Percentiles rank a stretch among this genome's conserved stretches.
Conservation (phyloP, 2,329 filamentous ascomycete genomes). For the Metarhizium anisopliae region DNA sequence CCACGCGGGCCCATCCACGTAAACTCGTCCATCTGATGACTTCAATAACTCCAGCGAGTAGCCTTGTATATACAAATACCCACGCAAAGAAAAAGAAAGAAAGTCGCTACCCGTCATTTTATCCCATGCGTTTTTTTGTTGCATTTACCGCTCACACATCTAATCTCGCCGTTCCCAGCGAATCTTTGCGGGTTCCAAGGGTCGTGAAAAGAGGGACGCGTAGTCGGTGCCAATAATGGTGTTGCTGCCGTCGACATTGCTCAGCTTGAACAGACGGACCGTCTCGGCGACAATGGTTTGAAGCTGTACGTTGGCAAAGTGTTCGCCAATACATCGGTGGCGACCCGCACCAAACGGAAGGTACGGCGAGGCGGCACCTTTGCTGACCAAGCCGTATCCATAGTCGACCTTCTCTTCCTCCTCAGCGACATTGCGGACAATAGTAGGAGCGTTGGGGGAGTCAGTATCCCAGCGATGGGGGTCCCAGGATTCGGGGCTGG, state of each 20-base stretch:
- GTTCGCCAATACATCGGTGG: conserved; percentile 92
- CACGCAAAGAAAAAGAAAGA: neutral
- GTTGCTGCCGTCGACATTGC: conserved; percentile 62
- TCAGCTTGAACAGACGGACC: conserved; percentile 72
- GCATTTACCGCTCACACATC: neutral
- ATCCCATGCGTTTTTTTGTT: neutral
- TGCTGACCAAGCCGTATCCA: conserved; percentile 86
- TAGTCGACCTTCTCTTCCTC: conserved; percentile 80
- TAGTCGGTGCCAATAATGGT: conserved; percentile 62
- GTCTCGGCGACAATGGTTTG: conserved; percentile 73
- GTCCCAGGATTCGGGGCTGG: conserved; percentile 74
- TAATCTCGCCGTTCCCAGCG: conserved; percentile 63
- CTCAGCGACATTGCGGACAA: conserved; percentile 33
- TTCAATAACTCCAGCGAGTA: conserved; percentile 5
- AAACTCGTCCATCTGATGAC: neutral
- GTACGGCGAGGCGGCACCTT: conserved; percentile 83
- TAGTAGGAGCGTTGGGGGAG: conserved; percentile 43
- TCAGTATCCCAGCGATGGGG: conserved; percentile 81
- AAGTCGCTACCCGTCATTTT: neutral
- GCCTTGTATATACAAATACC: neutral
- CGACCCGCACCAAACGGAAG: conserved; percentile 89
- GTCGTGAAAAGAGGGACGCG: conserved; percentile 63
- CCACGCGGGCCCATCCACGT: neutral
- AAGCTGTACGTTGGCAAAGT: conserved; percentile 89
- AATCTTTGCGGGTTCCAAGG: conserved; percentile 61